Evolutionary conservation across 345 rosid genomes (phyloP).

Genomic region (Hypericum perforatum): DNA sequence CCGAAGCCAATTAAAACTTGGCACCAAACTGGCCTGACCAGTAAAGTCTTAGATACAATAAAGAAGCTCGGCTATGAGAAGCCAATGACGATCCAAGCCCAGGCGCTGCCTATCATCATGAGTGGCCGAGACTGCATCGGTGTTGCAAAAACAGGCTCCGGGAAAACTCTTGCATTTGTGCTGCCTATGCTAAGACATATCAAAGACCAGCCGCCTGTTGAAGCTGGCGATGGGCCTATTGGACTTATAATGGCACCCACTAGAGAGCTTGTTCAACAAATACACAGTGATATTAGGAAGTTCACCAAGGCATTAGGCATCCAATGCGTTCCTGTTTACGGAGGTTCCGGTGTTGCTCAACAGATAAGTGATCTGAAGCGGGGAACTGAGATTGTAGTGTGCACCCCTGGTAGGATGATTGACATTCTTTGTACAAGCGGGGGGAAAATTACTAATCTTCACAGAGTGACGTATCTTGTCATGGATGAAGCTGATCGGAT

Average conservation of each 20-base stretch:
- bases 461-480: slow-evolving; percentile 75
- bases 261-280: slow-evolving; percentile 96
- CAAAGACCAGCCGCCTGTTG: slow-evolving; percentile 93
- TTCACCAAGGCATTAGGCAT: slow-evolving; percentile 64
- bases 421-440: slow-evolving; percentile 92
- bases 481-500: slow-evolving; percentile 99
- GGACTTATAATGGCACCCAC: slow-evolving; percentile 99
- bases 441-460: slow-evolving; percentile 82
- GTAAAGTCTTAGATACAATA: slow-evolving; percentile 73
- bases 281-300: slow-evolving; percentile 84
- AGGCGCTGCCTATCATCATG: slow-evolving; percentile 89
- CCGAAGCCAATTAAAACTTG: slow-evolving; percentile 81
- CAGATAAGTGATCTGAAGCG: slow-evolving; percentile 91
- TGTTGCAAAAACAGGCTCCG: slow-evolving; percentile 92
- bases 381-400: slow-evolving; percentile 95
- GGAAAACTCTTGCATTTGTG: slow-evolving; percentile 92
- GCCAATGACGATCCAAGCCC: slow-evolving; percentile 98
- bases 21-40: slow-evolving; percentile 92
- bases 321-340: slow-evolving; percentile 87
- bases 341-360: slow-evolving; percentile 98
- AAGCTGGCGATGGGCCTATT: slow-evolving; percentile 90
- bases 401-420: slow-evolving; percentile 97
- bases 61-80: slow-evolving; percentile 80
- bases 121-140: slow-evolving; percentile 99
- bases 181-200: slow-evolving; percentile 98